Conservation (phyloP, 2,329 filamentous ascomycete genomes). For the Neopestalotiopsis sp. region DNA sequence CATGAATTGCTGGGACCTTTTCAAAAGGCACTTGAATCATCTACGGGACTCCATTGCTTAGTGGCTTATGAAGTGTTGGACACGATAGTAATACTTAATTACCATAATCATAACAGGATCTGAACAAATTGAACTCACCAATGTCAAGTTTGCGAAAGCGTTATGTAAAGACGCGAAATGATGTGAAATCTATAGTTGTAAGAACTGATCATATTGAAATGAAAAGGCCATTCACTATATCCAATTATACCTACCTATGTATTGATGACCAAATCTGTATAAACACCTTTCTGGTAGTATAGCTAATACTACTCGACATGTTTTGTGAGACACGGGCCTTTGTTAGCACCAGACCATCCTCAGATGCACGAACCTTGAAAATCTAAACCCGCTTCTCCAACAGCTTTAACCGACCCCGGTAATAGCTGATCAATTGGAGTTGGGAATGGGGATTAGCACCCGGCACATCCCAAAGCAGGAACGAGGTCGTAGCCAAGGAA, state of each 20-base stretch:
- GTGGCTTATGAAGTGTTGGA: neutral
- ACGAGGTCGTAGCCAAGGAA: slow-evolving; percentile 7
- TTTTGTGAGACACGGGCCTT: too few species aligned
- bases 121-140: neutral
- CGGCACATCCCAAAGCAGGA: slow-evolving; percentile 12
- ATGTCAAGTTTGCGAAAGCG: neutral
- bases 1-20: too few species aligned
- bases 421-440: neutral
- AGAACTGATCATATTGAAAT: too few species aligned
- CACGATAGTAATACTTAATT: neutral
- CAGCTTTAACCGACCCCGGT: neutral
- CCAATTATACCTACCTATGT: too few species aligned
- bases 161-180: neutral
- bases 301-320: too few species aligned
- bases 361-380: neutral
- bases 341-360: neutral
- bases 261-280: too few species aligned
- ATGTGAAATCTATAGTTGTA: neutral
- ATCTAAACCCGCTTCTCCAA: neutral
- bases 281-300: too few species aligned
- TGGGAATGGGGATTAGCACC: neutral
- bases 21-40: neutral
- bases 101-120: neutral
- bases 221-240: too few species aligned
- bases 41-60: neutral